Evolutionary conservation across 495 filamentous ascomycete species (phyloP), one percentile per base, ranked within the genome.

Genomic region (Penicillium robsamsonii): DNA sequence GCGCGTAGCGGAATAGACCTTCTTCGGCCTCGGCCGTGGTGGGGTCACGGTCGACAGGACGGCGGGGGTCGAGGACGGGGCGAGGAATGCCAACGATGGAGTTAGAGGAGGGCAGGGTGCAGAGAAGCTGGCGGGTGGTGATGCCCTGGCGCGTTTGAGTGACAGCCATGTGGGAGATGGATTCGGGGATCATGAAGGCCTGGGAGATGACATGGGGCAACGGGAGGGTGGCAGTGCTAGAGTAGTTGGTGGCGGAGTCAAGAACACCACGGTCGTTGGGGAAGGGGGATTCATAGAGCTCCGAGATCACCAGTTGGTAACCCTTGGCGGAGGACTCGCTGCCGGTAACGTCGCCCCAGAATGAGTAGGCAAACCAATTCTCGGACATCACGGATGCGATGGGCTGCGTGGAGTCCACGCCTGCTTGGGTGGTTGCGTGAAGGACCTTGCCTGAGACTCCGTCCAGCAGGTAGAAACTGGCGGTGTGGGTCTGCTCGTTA

Each of bases 291-390:
- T 97, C 95, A 69, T 90, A 97, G 15, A 97, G 80, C 62, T 97
- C 95, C 2, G 87, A 86, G 7, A 97, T 79, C 41, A 91, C 84
- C 20, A 97, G 83, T 58, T 96, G 89, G 69, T 96, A 93, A 22
- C 91, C 92, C 73, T 88, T 89, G 48, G 90, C 76, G 2, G 83
- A 70, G 44, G 85, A 77, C 24, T 77, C 63, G 3, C 75, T 25
- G 31, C 30, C 65, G 57, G 55, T 50, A 25, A 81, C 75, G 52
- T 89, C 79, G 37, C 81, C 84, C 65, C 81, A 93, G 75, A 92
- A 89, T n/a, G 90, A 87, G 77, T 94, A 96, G 25, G 89, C 78
- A 69, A 96, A 90, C 92, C 92, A 97, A 75, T 99, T 97, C 76
- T 97, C 94, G 5, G 90, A 87, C 29, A 97, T 74, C 31, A 81